Conservation (phyloP, 345 rosid species). For the Eucalyptus pauciflora region DNA sequence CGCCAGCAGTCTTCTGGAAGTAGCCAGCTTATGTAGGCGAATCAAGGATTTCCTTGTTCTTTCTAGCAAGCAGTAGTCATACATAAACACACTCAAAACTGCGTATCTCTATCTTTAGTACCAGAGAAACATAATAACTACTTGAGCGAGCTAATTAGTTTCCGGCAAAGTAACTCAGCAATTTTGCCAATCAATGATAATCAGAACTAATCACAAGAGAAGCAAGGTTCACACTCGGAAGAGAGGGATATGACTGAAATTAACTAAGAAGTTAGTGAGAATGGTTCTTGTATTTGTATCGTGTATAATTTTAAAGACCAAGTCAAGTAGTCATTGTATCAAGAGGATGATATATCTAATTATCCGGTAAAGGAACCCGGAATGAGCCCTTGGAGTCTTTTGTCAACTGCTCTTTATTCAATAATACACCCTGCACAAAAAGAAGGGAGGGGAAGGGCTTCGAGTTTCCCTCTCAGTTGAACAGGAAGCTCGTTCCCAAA, state of each 20-base stretch:
- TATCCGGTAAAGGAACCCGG: neutral
- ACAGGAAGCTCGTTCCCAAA: neutral
- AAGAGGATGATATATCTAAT: conserved; percentile 8
- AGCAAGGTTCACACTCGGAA: neutral
- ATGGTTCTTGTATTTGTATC: conserved; percentile 14
- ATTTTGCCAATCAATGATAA: neutral
- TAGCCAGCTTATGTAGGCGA: neutral
- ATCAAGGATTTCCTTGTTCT: neutral
- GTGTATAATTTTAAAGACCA: conserved; percentile 21
- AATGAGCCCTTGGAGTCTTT: neutral
- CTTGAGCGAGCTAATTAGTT: neutral
- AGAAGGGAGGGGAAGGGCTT: neutral
- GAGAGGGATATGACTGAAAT: neutral
- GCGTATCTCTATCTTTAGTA: neutral
- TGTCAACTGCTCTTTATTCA: neutral
- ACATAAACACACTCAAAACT: neutral
- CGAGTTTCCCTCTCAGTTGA: neutral
- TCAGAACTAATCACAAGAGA: neutral
- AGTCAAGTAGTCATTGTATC: conserved; percentile 25
- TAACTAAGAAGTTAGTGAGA: neutral
- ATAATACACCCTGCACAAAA: neutral
- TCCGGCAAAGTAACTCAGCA: neutral
- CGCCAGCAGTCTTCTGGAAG: neutral
- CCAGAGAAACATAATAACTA: neutral
- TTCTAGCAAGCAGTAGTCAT: neutral